Percentiles rank a stretch among this genome's conserved stretches.
Conservation (phyloP, 345 rosid genomes). For the Excoecaria cochinchinensis region DNA sequence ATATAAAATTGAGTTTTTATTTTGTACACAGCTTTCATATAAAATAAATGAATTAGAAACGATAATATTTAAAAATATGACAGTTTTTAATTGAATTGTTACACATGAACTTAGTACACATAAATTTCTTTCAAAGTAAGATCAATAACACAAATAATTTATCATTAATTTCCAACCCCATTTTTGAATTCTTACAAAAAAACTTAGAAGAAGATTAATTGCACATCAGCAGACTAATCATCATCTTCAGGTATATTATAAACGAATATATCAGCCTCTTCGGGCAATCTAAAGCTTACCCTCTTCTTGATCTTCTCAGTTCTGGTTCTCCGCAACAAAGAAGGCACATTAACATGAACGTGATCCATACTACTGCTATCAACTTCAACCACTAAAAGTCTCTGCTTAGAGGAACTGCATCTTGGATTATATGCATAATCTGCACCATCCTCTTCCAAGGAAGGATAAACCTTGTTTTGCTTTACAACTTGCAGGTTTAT, state of each 20-base stretch:
- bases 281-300: slow-evolving; percentile 47
- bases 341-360: background rate
- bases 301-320: slow-evolving; percentile 36
- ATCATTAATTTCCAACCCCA: too few relatives aligned
- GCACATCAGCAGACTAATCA: background rate
- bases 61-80: too few relatives aligned
- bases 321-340: background rate
- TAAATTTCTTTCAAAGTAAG: too few relatives aligned
- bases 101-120: too few relatives aligned
- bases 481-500: slow-evolving; percentile 12
- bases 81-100: too few relatives aligned
- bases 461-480: slow-evolving; percentile 30
- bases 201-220: background rate
- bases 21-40: too few relatives aligned
- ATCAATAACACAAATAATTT: too few relatives aligned
- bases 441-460: slow-evolving; percentile 15
- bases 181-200: background rate
- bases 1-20: too few relatives aligned
- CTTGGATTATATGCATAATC: slow-evolving; percentile 2
- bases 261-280: slow-evolving; percentile 37
- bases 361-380: background rate
- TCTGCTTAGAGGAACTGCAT: slow-evolving; percentile 21
- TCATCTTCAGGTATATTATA: slow-evolving; percentile 17
- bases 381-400: slow-evolving; percentile 11
- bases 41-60: too few relatives aligned